phyloP scores from a whole-genome alignment of 305 asterid species.

The Petunia hybrid region DNA sequence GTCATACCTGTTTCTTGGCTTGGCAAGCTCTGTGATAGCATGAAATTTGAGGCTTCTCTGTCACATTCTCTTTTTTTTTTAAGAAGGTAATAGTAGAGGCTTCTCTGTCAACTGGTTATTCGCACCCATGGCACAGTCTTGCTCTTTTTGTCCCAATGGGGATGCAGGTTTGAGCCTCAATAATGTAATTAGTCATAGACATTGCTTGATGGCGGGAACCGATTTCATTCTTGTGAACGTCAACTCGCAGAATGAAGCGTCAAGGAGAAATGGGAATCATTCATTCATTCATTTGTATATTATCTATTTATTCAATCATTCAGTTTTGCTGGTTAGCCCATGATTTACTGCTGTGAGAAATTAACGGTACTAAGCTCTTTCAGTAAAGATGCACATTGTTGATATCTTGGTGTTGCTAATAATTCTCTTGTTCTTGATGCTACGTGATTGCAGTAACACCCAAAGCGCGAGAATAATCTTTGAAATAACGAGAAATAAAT shows the following conservation, averaged over 20 bases:
- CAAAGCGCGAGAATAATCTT: background rate
- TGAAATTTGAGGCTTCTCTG: background rate
- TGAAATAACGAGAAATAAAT: background rate
- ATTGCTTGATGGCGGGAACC: background rate
- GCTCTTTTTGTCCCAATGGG: conserved; percentile 28
- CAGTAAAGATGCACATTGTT: background rate
- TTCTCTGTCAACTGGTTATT: conserved; percentile 31
- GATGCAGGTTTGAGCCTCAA: background rate
- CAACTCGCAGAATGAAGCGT: conserved; percentile 18
- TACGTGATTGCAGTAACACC: background rate
- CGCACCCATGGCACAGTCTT: conserved; percentile 41
- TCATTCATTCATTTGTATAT: background rate
- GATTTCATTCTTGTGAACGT: conserved; percentile 11
- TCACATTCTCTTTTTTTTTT: background rate
- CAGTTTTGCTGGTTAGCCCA: background rate
- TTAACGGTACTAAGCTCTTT: background rate
- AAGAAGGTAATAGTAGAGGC: too few relatives aligned
- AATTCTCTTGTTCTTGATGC: conserved; percentile 9
- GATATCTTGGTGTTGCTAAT: background rate
- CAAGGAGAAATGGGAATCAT: background rate
- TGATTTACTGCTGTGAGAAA: background rate
- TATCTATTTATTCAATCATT: background rate
- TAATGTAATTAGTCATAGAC: conserved; percentile 1
- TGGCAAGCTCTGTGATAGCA: conserved; percentile 19
- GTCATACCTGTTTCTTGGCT: conserved; percentile 32